Evolutionary conservation across 140 eudicot genomes (phyloP).

Genomic region (Bidens hawaiensis): DNA sequence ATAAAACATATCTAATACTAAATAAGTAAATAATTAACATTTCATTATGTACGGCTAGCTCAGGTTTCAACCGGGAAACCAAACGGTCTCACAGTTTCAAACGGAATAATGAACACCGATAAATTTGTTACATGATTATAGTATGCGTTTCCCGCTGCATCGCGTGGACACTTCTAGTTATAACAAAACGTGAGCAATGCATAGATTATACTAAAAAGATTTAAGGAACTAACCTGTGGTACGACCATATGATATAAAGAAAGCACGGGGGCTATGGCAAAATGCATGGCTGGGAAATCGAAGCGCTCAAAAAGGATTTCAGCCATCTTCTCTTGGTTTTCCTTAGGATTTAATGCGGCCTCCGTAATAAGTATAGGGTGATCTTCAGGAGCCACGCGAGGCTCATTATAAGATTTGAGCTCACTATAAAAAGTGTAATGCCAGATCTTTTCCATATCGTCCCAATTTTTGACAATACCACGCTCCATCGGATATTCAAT

Average conservation of each 20-base stretch:
- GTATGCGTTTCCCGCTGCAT: too few species aligned
- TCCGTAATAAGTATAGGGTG: not conserved
- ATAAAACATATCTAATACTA: too few species aligned
- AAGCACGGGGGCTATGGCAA: not conserved
- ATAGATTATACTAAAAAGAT: too few species aligned
- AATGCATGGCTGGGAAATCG: not conserved
- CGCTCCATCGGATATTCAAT: not conserved
- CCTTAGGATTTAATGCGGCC: not conserved
- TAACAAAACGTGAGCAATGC: too few species aligned
- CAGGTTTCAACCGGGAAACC: too few species aligned
- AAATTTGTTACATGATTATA: too few species aligned
- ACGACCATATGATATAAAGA: not conserved
- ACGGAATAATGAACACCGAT: too few species aligned
- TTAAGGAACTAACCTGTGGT: not conserved
- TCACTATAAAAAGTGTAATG: not conserved
- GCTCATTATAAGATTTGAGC: not conserved
- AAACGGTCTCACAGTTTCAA: too few species aligned
- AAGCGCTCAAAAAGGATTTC: not conserved
- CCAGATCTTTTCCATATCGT: conserved; percentile 2
- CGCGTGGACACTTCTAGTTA: too few species aligned
- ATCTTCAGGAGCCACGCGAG: not conserved
- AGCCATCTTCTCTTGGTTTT: not conserved
- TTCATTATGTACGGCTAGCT: too few species aligned
- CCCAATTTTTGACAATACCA: conserved; percentile 5
- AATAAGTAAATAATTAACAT: too few species aligned